phyloP scores from a whole-genome alignment of 306 rosid genomes.

The Arachis stenosperma region DNA sequence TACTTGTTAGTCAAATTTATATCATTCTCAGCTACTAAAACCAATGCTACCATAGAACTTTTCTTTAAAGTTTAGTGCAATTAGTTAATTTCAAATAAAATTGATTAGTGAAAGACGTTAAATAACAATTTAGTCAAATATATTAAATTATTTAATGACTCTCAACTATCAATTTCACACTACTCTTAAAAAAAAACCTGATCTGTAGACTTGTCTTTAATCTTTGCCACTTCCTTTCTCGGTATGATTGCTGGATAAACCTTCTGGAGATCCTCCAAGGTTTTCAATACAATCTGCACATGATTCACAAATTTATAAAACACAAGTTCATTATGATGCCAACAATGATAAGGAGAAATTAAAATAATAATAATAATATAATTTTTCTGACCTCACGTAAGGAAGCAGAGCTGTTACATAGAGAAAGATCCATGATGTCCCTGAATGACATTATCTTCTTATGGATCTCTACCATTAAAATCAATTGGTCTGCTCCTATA shows the following conservation, averaged over 20 bases:
- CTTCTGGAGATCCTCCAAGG: conserved; percentile 58
- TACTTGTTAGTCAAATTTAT: too few species aligned
- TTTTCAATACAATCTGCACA: conserved; percentile 56
- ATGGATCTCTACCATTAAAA: conserved; percentile 51
- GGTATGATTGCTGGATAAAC: conserved; percentile 52
- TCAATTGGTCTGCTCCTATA: conserved; percentile 41
- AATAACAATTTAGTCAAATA: too few species aligned
- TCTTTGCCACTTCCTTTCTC: conserved; percentile 41
- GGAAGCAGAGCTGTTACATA: conserved; percentile 54
- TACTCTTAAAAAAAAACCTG: conserved; percentile 35
- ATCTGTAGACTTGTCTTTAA: conserved; percentile 47
- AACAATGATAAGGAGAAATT: neutral
- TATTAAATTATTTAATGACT: too few species aligned
- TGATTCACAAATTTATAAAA: neutral
- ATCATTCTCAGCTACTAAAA: too few species aligned
- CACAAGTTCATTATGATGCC: neutral
- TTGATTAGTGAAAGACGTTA: too few species aligned
- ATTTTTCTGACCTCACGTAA: conserved; percentile 53
- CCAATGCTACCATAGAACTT: too few species aligned
- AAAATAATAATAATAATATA: neutral
- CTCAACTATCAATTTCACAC: too few species aligned
- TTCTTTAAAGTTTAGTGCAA: too few species aligned
- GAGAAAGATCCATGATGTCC: conserved; percentile 63
- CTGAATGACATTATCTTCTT: conserved; percentile 56
- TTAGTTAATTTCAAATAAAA: too few species aligned